Conservation (phyloP, 352 stramenopile genomes). For the Phytophthora crassamura region DNA sequence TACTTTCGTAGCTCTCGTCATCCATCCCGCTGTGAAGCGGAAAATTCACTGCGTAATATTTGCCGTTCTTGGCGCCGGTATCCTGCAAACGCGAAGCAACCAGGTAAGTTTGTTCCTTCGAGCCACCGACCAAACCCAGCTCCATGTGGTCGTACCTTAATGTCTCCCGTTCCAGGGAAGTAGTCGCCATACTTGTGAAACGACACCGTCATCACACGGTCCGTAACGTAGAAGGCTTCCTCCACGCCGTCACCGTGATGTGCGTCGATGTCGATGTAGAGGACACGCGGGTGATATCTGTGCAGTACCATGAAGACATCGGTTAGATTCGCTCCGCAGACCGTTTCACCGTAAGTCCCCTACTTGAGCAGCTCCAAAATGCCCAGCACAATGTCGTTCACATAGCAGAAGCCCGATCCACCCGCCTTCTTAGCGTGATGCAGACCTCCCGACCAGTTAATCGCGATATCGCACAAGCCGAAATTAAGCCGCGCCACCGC, state of each 20-base stretch:
- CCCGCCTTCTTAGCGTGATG: conserved; percentile 98
- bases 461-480: conserved; percentile 94
- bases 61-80: conserved; percentile 92
- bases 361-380: conserved; percentile 99
- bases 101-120: not conserved
- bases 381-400: conserved; percentile 98
- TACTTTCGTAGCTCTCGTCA: conserved; percentile 93
- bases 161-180: conserved; percentile 97
- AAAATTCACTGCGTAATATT: conserved; percentile 97
- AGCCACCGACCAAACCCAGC: not conserved
- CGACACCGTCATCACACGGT: conserved; percentile 98
- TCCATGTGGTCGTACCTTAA: conserved; percentile 42
- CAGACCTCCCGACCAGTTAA: conserved; percentile 98
- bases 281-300: conserved; percentile 95
- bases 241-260: conserved; percentile 98
- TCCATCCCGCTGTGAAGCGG: conserved; percentile 96
- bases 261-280: conserved; percentile 99
- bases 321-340: conserved; percentile 89
- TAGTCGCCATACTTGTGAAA: conserved; percentile 99
- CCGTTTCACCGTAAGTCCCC: conserved; percentile 73
- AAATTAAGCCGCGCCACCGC: conserved; percentile 97
- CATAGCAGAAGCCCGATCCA: conserved; percentile 95
- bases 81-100: conserved; percentile 51
- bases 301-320: conserved; percentile 91
- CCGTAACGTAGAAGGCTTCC: conserved; percentile 96